Evolutionary conservation across 2,329 filamentous ascomycete species (phyloP).

Genomic region (Diaporthe nobilis): DNA sequence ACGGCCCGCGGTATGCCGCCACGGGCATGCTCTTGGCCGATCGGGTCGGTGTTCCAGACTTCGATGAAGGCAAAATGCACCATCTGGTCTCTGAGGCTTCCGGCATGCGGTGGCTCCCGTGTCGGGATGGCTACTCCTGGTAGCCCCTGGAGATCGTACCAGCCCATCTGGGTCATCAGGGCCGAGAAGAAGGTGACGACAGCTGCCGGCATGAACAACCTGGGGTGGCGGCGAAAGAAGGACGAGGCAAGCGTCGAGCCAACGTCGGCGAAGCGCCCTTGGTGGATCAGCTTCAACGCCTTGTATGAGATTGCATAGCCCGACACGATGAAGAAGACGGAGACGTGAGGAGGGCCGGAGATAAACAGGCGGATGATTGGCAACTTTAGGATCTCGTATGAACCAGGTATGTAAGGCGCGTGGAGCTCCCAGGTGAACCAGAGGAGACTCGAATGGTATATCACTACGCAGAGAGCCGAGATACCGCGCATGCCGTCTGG

Average conservation of each 20-base stretch:
- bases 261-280: conserved; percentile 43
- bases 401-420: conserved; percentile 24
- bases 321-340: conserved; percentile 56
- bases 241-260: conserved; percentile 47
- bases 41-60: conserved; percentile 42
- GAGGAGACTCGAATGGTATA: conserved; percentile 42
- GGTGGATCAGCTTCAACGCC: conserved; percentile 49
- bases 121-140: conserved; percentile 43
- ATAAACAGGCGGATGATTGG: conserved; percentile 51
- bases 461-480: conserved; percentile 44
- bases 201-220: conserved; percentile 48
- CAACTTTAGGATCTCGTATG: conserved; percentile 45
- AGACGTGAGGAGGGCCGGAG: conserved; percentile 50
- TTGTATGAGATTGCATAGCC: conserved; percentile 57
- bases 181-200: conserved; percentile 42
- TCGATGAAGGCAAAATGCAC: conserved; percentile 41
- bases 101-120: conserved; percentile 42
- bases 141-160: conserved; percentile 42
- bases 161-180: conserved; percentile 41
- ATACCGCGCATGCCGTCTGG: conserved; percentile 46
- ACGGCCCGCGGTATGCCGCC: conserved; percentile 20
- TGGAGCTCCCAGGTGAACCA: conserved; percentile 41
- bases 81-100: conserved; percentile 44
- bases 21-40: conserved; percentile 38
- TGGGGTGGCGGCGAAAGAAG: conserved; percentile 47